phyloP scores from a whole-genome alignment of 129 eudicot species.

The Sambucus nigra region DNA sequence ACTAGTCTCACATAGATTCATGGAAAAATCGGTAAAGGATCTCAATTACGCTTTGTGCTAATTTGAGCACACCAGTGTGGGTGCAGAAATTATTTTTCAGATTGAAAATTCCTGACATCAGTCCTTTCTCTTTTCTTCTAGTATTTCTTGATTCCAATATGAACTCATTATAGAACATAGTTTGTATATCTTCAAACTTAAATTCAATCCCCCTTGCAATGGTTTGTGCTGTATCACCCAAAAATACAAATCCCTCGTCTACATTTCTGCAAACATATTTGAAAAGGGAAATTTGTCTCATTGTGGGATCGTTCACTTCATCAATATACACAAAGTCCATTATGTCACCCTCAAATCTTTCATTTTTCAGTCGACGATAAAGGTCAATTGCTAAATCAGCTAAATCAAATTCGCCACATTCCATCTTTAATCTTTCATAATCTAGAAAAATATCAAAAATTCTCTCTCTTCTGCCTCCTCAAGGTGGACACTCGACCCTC shows the following conservation, averaged over 20 bases:
- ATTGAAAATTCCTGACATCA: conserved; percentile 31
- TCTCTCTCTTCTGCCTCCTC: conserved; percentile 24
- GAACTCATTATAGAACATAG: conserved; percentile 49
- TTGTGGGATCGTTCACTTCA: conserved; percentile 76
- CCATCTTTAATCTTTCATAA: conserved; percentile 54
- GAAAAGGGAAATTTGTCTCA: conserved; percentile 66
- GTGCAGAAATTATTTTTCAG: conserved; percentile 62
- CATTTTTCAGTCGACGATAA: conserved; percentile 40
- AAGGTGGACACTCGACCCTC: conserved; percentile 40
- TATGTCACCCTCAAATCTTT: conserved; percentile 33
- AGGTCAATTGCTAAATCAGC: conserved; percentile 73
- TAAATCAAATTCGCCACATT: conserved; percentile 56
- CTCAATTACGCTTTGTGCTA: conserved; percentile 65
- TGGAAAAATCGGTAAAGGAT: conserved; percentile 57
- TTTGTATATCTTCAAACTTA: conserved; percentile 60
- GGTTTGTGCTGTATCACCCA: conserved; percentile 82
- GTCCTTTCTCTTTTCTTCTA: conserved; percentile 43
- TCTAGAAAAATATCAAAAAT: conserved; percentile 38
- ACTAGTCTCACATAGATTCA: conserved; percentile 51
- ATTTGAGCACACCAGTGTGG: conserved; percentile 53
- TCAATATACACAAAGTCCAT: conserved; percentile 75
- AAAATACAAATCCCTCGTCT: conserved; percentile 65
- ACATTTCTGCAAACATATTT: conserved; percentile 61
- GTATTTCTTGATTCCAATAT: conserved; percentile 16
- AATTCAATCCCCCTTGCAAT: conserved; percentile 83